Percentiles rank a stretch among this genome's conserved stretches.
Conservation (phyloP, 495 filamentous ascomycete genomes). For the Neurospora pannonica region DNA sequence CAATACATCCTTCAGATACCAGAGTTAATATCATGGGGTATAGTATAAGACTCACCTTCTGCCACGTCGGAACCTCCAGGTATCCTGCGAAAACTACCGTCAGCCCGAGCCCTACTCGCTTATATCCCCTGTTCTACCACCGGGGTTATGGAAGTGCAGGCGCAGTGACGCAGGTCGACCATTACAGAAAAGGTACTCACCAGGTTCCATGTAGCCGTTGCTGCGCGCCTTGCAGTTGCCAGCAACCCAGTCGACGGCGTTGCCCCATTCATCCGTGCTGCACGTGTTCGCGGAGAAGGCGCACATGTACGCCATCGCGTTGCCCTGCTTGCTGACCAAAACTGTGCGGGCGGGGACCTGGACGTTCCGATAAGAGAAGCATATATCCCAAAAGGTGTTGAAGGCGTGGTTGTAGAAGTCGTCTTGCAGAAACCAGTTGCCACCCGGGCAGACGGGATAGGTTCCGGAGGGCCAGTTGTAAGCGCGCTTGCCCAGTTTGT, state of each 20-base stretch:
- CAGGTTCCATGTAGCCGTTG: background rate
- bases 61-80: background rate
- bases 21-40: background rate
- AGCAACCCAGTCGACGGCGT: background rate
- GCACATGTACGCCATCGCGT: background rate
- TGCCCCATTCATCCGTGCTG: background rate
- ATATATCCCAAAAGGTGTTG: background rate
- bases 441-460: background rate
- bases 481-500: background rate
- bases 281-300: background rate
- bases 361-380: background rate
- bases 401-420: background rate
- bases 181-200: background rate
- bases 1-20: background rate
- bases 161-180: too few relatives aligned
- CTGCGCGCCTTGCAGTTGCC: background rate
- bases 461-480: background rate
- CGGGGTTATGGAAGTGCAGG: background rate
- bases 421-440: background rate
- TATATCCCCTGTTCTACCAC: background rate
- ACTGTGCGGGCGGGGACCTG: background rate
- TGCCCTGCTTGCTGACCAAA: background rate
- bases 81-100: background rate
- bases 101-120: background rate
- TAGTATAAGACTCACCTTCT: background rate